These are phyloP conservation scores for Coniella vitis DNA, from an alignment of 2,329 filamentous ascomycete species.

Conservation along the genomic window DNA sequence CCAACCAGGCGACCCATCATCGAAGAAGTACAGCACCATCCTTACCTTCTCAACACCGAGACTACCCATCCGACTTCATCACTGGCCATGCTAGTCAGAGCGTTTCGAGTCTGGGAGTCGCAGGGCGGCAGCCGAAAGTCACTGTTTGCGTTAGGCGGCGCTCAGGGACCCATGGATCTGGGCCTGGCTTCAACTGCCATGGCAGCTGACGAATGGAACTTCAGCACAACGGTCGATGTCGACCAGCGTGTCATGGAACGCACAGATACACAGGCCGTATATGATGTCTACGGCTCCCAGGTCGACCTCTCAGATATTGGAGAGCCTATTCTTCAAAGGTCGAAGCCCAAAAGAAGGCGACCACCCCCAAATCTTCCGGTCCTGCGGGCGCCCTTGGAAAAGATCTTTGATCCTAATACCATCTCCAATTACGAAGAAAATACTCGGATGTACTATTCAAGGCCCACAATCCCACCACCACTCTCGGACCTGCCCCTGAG, in stretches of 20 bases:
- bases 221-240: constrained; percentile 59
- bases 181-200: constrained; percentile 38
- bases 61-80: constrained; percentile 56
- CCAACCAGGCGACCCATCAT: constrained; percentile 63
- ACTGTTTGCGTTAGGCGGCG: constrained; percentile 53
- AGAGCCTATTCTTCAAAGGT: constrained; percentile 28
- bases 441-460: constrained; percentile 53
- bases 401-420: constrained; percentile 60
- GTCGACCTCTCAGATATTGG: constrained; percentile 37
- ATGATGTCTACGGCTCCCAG: constrained; percentile 48
- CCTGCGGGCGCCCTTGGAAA: constrained; percentile 53
- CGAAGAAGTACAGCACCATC: constrained; percentile 61
- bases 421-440: constrained; percentile 60
- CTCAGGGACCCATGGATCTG: constrained; percentile 41
- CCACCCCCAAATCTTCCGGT: constrained; percentile 53
- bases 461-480: constrained; percentile 33
- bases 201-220: constrained; percentile 59
- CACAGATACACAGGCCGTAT: constrained; percentile 50
- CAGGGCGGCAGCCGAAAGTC: constrained; percentile 64
- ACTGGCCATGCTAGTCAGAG: constrained; percentile 60
- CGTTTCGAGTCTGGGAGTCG: constrained; percentile 70
- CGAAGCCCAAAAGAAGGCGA: constrained; percentile 46
- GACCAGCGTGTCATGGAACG: constrained; percentile 49
- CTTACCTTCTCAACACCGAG: constrained; percentile 58
- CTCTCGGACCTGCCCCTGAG: constrained; percentile 53